phyloP scores from a whole-genome alignment of 2,329 filamentous ascomycete genomes.

The Penicillium sclerotigenum region DNA sequence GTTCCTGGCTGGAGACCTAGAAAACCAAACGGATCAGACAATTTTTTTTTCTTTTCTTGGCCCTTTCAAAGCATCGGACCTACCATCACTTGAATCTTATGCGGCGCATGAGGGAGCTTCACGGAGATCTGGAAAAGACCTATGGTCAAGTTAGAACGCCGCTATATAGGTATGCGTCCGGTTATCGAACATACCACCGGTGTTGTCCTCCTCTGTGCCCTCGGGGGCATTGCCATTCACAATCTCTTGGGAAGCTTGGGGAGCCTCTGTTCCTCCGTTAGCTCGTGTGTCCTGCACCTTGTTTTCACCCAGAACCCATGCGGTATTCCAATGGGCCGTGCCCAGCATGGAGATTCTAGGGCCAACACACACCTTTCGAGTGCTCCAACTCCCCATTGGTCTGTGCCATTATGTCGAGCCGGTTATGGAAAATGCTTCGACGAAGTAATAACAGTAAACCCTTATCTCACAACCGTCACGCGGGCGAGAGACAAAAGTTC shows the following conservation, averaged over 20 bases:
- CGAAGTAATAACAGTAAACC: constrained; percentile 19
- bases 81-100: constrained; percentile 83
- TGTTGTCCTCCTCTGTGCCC: constrained; percentile 35
- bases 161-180: background rate
- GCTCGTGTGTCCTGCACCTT: constrained; percentile 1
- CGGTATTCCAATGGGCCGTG: constrained; percentile 10
- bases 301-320: constrained; percentile 5
- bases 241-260: constrained; percentile 29
- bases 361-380: constrained; percentile 36
- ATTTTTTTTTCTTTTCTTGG: background rate
- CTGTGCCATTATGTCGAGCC: constrained; percentile 37
- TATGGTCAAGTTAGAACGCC: constrained; percentile 24
- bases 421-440: constrained; percentile 15
- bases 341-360: constrained; percentile 4
- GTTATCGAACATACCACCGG: constrained; percentile 32
- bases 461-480: constrained; percentile 21
- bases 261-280: constrained; percentile 30
- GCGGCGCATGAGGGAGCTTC: constrained; percentile 73
- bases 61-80: constrained; percentile 32
- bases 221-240: constrained; percentile 36
- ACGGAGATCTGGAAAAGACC: constrained; percentile 70
- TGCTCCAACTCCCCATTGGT: constrained; percentile 40
- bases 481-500: constrained; percentile 16
- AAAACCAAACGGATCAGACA: constrained; percentile 24
- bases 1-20: constrained; percentile 87